Conservation (phyloP, 1,284 basidiomycete species). For the Ceratobasidium sp. region DNA sequence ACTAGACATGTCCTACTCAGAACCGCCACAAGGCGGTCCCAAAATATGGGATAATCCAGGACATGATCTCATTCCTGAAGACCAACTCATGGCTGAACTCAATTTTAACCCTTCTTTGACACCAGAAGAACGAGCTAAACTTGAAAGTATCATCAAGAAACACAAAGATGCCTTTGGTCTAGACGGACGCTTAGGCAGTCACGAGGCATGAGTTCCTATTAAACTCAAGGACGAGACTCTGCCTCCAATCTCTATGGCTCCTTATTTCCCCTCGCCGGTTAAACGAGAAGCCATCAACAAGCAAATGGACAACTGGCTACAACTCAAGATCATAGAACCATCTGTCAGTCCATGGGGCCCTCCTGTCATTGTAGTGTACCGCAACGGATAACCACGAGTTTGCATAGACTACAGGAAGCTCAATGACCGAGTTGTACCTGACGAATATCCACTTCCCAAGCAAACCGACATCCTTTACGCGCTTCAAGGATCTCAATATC, state of each 20-base stretch:
- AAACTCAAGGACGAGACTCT: conserved; percentile 41
- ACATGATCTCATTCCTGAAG: too few species aligned
- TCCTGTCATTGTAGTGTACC: conserved; percentile 57
- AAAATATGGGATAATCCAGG: too few species aligned
- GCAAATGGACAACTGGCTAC: conserved; percentile 55
- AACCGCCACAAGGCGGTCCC: too few species aligned
- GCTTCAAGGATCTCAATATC: conserved; percentile 56
- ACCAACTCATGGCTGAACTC: too few species aligned
- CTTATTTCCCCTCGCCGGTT: conserved; percentile 54
- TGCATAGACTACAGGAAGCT: conserved; percentile 57
- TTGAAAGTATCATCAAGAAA: conserved; percentile 33
- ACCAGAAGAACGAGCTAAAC: conserved; percentile 42
- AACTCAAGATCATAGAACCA: conserved; percentile 56
- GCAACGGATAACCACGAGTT: conserved; percentile 55
- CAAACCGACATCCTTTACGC: conserved; percentile 59
- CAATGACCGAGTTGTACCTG: conserved; percentile 57
- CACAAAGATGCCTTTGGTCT: conserved; percentile 56
- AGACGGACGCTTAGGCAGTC: conserved; percentile 53
- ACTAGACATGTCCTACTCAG: too few species aligned
- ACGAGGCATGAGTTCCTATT: conserved; percentile 49
- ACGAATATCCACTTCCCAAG: conserved; percentile 61
- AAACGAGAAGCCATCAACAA: conserved; percentile 57
- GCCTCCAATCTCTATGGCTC: conserved; percentile 53
- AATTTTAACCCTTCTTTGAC: too few species aligned
- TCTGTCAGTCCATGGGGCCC: conserved; percentile 57